Evolutionary conservation across 1,139 yeast genomes (phyloP), one percentile per base, ranked within the genome.

Genomic region (Sugiyamaella novakii): DNA sequence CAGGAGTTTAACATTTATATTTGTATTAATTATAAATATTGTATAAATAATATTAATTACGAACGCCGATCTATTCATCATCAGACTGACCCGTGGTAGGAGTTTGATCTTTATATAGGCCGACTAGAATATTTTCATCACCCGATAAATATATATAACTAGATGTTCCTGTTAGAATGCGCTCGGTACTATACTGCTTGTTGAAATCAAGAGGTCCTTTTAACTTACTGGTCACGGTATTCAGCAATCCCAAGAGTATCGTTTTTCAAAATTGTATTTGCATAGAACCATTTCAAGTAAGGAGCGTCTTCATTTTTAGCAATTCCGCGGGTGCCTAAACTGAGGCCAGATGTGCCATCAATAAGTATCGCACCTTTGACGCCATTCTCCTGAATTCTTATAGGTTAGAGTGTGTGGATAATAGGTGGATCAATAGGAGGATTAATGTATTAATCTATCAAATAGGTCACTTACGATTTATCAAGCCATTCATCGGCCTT

Each of bases 261-360:
- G 22, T 12, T 35, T 17, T 50, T 37, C 21, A 30, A 47, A 41
- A 46, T 46, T 41, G 29, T 6, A 21, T 46, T 24, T 11, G 41
- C 17, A 18, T 40, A 51, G 33, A 43, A 52, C 58, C 54, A 56
- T 29, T 54, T 59, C 22, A 62, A 47, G 33, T 54, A 51, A 3
- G 65, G 62, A 3, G 62, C 63, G 44, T 63, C 66, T 2, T 52
- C 55, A 41, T 61, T 56, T 31, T 49, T 33, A n/a, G 66, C 67
- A 6, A 52, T 55, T 2, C 67, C 67, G 6, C 62, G 54, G 3
- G 52, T 59, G 8, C 67, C 66, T n/a, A 63, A 41, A 44, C 65
- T 58, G 25, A 63, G 54, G 2, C 67, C 66, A 1, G 55, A 54
- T 12, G 31, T 33, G 17, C 43, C 22, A 45, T 63, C 66, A 10